Percentiles rank a stretch among this genome's conserved stretches.
phyloP scores from a whole-genome alignment of 495 filamentous ascomycete species.

The Neohortaea acidophila region DNA sequence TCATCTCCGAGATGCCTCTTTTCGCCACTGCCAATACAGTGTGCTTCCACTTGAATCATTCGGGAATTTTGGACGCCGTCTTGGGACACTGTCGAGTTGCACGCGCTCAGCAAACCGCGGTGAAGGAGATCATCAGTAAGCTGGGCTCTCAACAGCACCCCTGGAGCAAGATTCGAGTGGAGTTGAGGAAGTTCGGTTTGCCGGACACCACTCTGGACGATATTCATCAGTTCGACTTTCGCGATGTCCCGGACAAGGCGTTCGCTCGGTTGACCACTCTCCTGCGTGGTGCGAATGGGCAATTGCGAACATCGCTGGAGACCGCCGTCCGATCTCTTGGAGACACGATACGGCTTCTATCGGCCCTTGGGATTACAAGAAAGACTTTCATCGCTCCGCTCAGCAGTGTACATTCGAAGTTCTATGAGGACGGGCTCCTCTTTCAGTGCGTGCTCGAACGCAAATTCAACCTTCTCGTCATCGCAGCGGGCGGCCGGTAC shows the following conservation, averaged over 20 bases:
- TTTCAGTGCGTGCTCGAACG: slow-evolving; percentile 87
- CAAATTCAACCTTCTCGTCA: slow-evolving; percentile 59
- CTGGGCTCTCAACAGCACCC: slow-evolving; percentile 70
- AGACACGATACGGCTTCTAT: slow-evolving; percentile 37
- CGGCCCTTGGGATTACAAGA: slow-evolving; percentile 50
- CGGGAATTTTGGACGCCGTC: slow-evolving; percentile 64
- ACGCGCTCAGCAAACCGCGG: slow-evolving; percentile 45
- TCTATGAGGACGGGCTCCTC: slow-evolving; percentile 73
- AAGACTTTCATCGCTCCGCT: slow-evolving; percentile 78
- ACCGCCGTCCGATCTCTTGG: slow-evolving; percentile 24
- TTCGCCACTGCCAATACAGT: slow-evolving; percentile 42
- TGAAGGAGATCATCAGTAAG: slow-evolving; percentile 75
- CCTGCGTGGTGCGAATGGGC: slow-evolving; percentile 49
- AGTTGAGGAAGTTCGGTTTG: slow-evolving; percentile 66
- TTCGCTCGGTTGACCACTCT: slow-evolving; percentile 55
- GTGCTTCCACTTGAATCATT: slow-evolving; percentile 89
- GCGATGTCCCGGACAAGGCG: slow-evolving; percentile 59
- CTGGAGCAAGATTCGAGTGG: slow-evolving; percentile 72
- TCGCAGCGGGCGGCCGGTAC: slow-evolving; percentile 89
- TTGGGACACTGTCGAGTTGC: slow-evolving; percentile 79
- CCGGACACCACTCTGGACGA: slow-evolving; percentile 86
- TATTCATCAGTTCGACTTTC: slow-evolving; percentile 75
- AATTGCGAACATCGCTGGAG: not conserved
- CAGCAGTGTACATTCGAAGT: slow-evolving; percentile 79
- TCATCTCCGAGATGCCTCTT: slow-evolving; percentile 62